These are phyloP conservation scores for Boletus vermiculosoides DNA, from an alignment of 768 basidiomycete genomes.

Conservation along the genomic window DNA sequence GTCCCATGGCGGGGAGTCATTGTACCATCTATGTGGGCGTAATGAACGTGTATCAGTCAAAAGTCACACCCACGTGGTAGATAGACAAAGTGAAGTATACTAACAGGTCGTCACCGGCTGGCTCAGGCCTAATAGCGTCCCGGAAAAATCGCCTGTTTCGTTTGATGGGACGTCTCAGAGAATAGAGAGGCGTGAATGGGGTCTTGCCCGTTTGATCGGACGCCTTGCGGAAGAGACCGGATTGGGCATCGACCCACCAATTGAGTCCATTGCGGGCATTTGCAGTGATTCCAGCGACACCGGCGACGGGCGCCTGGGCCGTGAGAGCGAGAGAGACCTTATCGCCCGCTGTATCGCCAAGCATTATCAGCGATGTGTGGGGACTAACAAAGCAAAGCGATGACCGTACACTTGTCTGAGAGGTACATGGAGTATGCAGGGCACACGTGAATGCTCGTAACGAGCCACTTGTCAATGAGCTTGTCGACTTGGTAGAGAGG, in stretches of 20 bases:
- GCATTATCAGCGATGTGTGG: background rate
- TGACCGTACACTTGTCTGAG: conserved; percentile 22
- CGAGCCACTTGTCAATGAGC: conserved; percentile 31
- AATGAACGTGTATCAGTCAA: background rate
- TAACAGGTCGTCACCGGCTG: conserved; percentile 19
- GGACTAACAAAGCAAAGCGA: background rate
- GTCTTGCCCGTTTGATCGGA: conserved; percentile 11
- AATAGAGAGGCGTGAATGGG: conserved; percentile 22
- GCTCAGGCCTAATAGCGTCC: conserved; percentile 9
- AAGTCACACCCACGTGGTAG: too few species aligned
- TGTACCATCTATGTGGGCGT: conserved; percentile 19
- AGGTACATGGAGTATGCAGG: conserved; percentile 35
- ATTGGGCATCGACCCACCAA: conserved; percentile 20
- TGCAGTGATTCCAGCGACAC: background rate
- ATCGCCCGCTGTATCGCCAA: conserved; percentile 17
- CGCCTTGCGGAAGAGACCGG: conserved; percentile 22
- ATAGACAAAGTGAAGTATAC: background rate
- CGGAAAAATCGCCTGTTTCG: conserved; percentile 16
- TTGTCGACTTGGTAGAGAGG: conserved; percentile 25
- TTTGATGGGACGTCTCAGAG: conserved; percentile 16
- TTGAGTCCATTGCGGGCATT: background rate
- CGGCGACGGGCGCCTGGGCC: conserved; percentile 6
- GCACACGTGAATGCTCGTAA: conserved; percentile 32
- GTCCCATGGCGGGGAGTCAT: conserved; percentile 23
- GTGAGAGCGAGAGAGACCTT: conserved; percentile 23